Evolutionary conservation across 306 rosid genomes (phyloP), one percentile per base, ranked within the genome.

Genomic region (Fagus sylvatica): DNA sequence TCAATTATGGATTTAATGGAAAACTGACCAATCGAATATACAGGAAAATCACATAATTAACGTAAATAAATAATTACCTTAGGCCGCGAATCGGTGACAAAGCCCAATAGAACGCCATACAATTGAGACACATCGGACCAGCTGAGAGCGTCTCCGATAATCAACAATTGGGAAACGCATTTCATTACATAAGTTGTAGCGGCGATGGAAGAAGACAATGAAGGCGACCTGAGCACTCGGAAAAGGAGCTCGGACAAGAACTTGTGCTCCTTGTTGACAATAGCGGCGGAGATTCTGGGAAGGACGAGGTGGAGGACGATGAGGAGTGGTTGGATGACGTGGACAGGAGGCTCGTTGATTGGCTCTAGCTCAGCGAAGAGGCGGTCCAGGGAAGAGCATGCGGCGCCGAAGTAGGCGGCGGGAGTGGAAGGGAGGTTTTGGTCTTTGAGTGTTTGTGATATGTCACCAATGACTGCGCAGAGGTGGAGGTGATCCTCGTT

Each of bases 361-460:
- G 91, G 90, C 2, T 79, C 82, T 4, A 78, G 76, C 75, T 93
- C 93, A 36, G 89, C 84, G 2, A 77, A 56, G 49, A 89, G 78
- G 70, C 90, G 84, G 46, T 89, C 76, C 1, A 94, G 85, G 10
- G 97, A 90, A 17, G 93, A 81, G 57, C 93, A 86, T 0, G 97
- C 56, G 40, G 90, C 87, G 7, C 90, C 82, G 64, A 91, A 88
- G 83, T 86, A 94, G 11, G 96, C 89, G 60, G 88, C 70, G 1
- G 97, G 86, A 0, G 89, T 69, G 3, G 84, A 69, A 3, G 91
- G 88, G 48, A 87, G 67, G 22, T 60, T 74, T 68, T 85, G 87
- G 81, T 94, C 97, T 78, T 86, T 87, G 83, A 94, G 80, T 66
- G 87, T 94, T 85, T 90, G 97, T 4, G 97, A 87, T 93, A 91